Evolutionary conservation across 139 green algal genomes (phyloP), one percentile per base, ranked within the genome.

Genomic region (Helicosporidium sp.): DNA sequence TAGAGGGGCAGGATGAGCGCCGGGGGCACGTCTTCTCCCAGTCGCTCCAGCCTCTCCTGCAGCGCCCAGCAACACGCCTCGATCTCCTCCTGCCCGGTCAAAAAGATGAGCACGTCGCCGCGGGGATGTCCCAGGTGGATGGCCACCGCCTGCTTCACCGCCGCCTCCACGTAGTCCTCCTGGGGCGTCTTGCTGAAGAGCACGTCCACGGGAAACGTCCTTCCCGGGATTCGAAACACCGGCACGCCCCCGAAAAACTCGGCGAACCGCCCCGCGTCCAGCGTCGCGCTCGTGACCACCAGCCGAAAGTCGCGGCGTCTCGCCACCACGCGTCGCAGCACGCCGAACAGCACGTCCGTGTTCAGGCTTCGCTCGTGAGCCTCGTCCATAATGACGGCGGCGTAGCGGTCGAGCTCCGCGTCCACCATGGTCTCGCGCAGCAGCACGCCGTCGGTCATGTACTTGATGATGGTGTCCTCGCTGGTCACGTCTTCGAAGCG

Each of bases 31-130:
- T 58, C 68, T 35, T 79, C 68, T 0, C 67, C 69, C 39, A 83
- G 47, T 40, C 77, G 72, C 19, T 91, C 79, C 44, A 92, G 61
- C 29, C 77, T 62, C 61, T 89, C 79, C 64, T 73, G 41, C 37
- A 60, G 26, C 5, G 44, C 44, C 48, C 86, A 93, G 68, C 84
- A 94, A 2, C 78, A 87, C 8, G 77, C 72, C 66, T 97, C 87
- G 55, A 97, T 97, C 60, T 97, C 87, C 52, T 97, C 87, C 64
- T 87, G 78, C 20, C 75, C 78, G 5, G 89, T 98, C 79, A 98
- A 90, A 78, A 98, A 98, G 54, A 96, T 88, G 26, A 98, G 78
- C 66, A 98, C 94, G 68, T 98, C 89, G 2, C 66, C 60, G 1
- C 49, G 47, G 16, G 75, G 64, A 60, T 93, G 78, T 2, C 78